Conservation (phyloP, 805 yeast genomes). For the Lachancea thermotolerans region DNA sequence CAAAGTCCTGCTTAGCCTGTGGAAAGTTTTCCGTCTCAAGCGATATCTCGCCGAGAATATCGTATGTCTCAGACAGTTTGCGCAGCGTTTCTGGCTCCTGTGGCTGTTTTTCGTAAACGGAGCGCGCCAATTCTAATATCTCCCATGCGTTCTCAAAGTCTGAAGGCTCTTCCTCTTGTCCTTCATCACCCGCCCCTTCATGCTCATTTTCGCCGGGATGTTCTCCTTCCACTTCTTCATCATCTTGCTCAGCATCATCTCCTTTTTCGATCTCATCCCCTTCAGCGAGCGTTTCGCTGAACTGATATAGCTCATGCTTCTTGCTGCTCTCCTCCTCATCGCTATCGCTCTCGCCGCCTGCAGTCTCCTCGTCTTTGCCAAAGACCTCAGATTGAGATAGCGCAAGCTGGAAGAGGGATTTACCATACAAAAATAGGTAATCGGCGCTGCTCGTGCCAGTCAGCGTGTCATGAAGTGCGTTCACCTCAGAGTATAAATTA, state of each 20-base stretch:
- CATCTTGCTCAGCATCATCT: slow-evolving; percentile 12
- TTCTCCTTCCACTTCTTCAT: slow-evolving; percentile 24
- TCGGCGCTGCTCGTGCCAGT: slow-evolving; percentile 67
- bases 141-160: slow-evolving; percentile 83
- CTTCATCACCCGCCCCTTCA: slow-evolving; percentile 2
- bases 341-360: slow-evolving; percentile 24
- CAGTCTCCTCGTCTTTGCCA: slow-evolving; percentile 42
- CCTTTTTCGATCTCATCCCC: slow-evolving; percentile 23
- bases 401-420: slow-evolving; percentile 71
- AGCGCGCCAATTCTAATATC: slow-evolving; percentile 68
- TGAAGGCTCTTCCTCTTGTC: slow-evolving; percentile 8
- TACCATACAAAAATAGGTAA: slow-evolving; percentile 68
- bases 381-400: slow-evolving; percentile 68
- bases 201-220: slow-evolving; percentile 23
- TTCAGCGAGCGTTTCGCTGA: slow-evolving; percentile 14
- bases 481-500: slow-evolving; percentile 66
- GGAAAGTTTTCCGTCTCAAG: slow-evolving; percentile 82
- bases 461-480: slow-evolving; percentile 45
- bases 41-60: slow-evolving; percentile 81
- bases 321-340: slow-evolving; percentile 22
- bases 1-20: slow-evolving; percentile 69
- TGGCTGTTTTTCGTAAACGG: slow-evolving; percentile 38
- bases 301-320: slow-evolving; percentile 11
- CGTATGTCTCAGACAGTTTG: slow-evolving; percentile 67
- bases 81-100: slow-evolving; percentile 35